Base-by-base conservation (phyloP, 192 early-diverging fungal genomes). In the Allomyces macrogynus region DNA sequence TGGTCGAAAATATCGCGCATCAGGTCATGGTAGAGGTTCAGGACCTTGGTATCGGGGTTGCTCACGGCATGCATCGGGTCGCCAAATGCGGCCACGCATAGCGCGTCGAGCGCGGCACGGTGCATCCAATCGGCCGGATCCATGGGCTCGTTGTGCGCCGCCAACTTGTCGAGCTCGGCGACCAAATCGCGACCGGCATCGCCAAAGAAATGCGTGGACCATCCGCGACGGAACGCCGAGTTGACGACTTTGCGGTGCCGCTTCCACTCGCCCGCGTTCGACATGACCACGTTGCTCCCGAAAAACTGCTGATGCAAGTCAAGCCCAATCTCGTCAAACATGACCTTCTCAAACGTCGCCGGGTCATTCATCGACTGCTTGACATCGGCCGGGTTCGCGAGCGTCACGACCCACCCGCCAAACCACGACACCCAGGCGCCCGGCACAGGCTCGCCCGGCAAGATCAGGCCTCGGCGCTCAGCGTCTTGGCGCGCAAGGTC, bases 231-330 rank as follows among this genome's bases (percentile, higher is more conserved):
- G 64, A 80, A 80, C 4, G 76, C 76, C 11, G 76, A 74, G 68
- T 72, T 71, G 61, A 77, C 68, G 24, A 80, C 70, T 10, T 73
- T 71, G 23, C 76, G 74, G 61, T 77, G 76, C 63, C 76, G 72
- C 49, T 71, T 70, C 65, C 74, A 77, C 11, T 69, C 68, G 68
- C 7, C 4, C 54, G 72, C 70, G 64, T 77, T 74, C 40, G 74
- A 71, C 61, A 77, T 77, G 24, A 69, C 64, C 5, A 80, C 65
- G 20, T 57, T 57, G 49, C 4, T n/a, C 16, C 49, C 49, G 16
- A 57, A 20, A 57, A 57, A 57, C 4, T 5, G 1, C 0, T 63
- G n/a, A 3, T 14, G 12, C 49, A 20, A n/a, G 3, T 57, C 20
- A 16, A 57, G 12, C 12, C 49, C 49, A n/a, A 57, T 3, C 49